Base-by-base conservation (phyloP, 2,329 filamentous ascomycete genomes). In the Fonsecaea pugnacius region DNA sequence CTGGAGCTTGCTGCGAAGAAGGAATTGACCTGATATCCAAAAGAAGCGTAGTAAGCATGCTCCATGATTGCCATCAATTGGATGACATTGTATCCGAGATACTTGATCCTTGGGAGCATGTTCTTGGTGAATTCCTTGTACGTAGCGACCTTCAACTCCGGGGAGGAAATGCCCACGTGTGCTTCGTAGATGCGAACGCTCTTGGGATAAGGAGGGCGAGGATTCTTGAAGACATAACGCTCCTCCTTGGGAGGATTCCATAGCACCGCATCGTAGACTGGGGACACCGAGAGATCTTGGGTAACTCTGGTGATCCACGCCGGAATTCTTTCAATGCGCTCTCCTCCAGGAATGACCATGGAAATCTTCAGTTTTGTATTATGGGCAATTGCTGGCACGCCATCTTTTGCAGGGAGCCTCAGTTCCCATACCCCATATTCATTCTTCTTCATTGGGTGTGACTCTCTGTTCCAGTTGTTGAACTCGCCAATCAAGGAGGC, bases 21-120 rank as follows among this genome's bases (percentile, higher is more conserved):
- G 78, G 91, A 97, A 82, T 98, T 99, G 79, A 99, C 87, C 78
- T 99, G 95, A 78, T 99, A 99, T 53, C 95, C 95, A 73, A 99
- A 99, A 74, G 94, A 98, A 73, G 95, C 95, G 76, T 99, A 99
- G 83, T 99, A 99, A 56, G 95, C 95, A 78, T 99, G 95, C 76
- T 99, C 95, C 94, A 99, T 99, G 74, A 99, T 85, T 52, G 95
- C 95, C 95, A 99, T 99, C 69, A 99, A 84, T 76, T 99, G 95
- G 71, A 99, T 98, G 60, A 93, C 91, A 75, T 99, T 98, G 82
- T 99, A 99, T 46, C 94, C 95, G 50, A 98, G 83, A 69, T 87
- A 82, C 74, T 93, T 89, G 79, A 99, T 98, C 63, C 94, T 87
- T 16, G 94, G 93, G 7, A 99, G 85, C 84, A 96, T 92, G 76